phyloP scores from a whole-genome alignment of 768 basidiomycete species.

The Dendrothele bispora region DNA sequence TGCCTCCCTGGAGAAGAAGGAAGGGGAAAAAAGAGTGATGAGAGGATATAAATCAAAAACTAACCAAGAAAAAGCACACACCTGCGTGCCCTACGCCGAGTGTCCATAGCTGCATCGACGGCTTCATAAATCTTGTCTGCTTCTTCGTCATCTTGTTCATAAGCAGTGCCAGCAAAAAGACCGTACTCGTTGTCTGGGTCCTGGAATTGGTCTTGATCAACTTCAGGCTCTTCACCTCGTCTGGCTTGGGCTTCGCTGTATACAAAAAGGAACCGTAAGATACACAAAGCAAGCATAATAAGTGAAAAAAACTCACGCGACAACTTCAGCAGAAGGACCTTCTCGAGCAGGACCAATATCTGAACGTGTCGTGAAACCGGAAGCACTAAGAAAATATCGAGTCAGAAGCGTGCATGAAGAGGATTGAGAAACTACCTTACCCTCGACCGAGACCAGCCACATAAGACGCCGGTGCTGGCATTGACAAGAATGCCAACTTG shows the following conservation, averaged over 20 bases:
- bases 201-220: conserved; percentile 90
- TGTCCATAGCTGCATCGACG: conserved; percentile 92
- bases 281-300: background rate
- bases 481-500: conserved; percentile 84
- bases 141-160: conserved; percentile 97
- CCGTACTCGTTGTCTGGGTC: conserved; percentile 98
- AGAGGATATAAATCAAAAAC: conserved; percentile 26
- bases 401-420: too few species aligned
- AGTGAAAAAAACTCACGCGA: conserved; percentile 61
- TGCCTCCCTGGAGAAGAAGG: conserved; percentile 54
- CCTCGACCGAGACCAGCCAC: conserved; percentile 98
- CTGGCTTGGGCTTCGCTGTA: conserved; percentile 80
- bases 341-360: conserved; percentile 99
- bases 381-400: conserved; percentile 58
- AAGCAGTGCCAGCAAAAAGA: conserved; percentile 92
- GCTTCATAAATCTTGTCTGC: conserved; percentile 92
- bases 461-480: conserved; percentile 95
- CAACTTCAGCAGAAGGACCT: conserved; percentile 86
- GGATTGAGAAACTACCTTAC: conserved; percentile 41
- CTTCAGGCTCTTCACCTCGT: conserved; percentile 85
- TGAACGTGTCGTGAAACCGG: conserved; percentile 95
- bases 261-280: background rate
- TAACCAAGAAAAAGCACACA: conserved; percentile 49
- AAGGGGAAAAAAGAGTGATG: conserved; percentile 18
- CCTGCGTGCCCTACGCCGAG: conserved; percentile 77